Evolutionary conservation across 2,329 filamentous ascomycete species (phyloP).

Genomic region (Fusarium praegraminearum): DNA sequence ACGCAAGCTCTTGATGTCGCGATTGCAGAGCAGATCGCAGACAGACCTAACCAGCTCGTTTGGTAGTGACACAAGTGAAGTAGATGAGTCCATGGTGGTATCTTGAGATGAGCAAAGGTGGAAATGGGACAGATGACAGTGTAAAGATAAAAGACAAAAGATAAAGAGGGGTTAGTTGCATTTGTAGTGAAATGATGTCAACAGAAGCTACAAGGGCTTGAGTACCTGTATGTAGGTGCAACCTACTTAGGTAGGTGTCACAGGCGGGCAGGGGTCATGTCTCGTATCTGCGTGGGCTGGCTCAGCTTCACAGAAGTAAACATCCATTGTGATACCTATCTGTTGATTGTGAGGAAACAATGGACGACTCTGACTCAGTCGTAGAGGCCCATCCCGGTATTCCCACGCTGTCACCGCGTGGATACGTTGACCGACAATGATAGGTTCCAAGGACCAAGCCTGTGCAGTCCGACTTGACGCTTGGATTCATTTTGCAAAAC

Average conservation of each 20-base stretch:
- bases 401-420: background rate
- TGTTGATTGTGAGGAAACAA: too few relatives aligned
- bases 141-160: background rate
- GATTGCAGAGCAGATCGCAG: background rate
- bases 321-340: too few relatives aligned
- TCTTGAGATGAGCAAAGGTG: background rate
- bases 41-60: background rate
- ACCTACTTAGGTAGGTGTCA: too few relatives aligned
- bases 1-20: slow-evolving; percentile 1
- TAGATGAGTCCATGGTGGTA: background rate
- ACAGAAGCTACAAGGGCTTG: too few relatives aligned
- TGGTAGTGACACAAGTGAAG: background rate
- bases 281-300: too few relatives aligned
- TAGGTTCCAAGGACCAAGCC: background rate
- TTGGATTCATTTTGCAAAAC: background rate
- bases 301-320: too few relatives aligned
- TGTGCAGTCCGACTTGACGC: background rate
- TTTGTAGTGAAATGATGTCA: background rate
- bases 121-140: background rate
- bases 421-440: background rate
- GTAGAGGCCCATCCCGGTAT: background rate
- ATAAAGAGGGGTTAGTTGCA: background rate
- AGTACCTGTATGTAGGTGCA: too few relatives aligned
- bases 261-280: too few relatives aligned
- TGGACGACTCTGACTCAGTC: too few relatives aligned